Conservation (phyloP, 2,329 filamentous ascomycete genomes). For the Plectosphaerella plurivora region DNA sequence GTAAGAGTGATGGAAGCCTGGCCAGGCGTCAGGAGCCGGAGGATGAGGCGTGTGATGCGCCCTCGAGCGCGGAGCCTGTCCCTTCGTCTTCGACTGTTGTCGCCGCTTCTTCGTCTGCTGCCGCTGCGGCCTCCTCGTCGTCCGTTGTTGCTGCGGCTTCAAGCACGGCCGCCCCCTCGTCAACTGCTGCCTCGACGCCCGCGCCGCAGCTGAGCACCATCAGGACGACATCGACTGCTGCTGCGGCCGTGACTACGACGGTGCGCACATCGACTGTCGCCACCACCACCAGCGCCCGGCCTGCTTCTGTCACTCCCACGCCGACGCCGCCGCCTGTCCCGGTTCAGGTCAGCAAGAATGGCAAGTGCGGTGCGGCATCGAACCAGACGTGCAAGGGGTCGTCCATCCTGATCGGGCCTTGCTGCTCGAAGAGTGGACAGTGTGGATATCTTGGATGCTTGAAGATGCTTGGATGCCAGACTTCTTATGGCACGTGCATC, state of each 20-base stretch:
- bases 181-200: conserved; percentile 4
- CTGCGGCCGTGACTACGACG: neutral
- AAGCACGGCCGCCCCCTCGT: conserved; percentile 1
- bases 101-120: neutral
- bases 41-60: neutral
- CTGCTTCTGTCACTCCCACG: neutral
- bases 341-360: conserved; percentile 6
- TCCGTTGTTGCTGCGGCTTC: neutral
- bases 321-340: neutral
- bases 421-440: neutral
- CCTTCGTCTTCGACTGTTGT: neutral
- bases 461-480: neutral
- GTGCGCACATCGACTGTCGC: conserved; percentile 5
- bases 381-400: conserved; percentile 1
- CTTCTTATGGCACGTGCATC: too few relatives aligned
- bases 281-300: neutral
- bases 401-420: neutral
- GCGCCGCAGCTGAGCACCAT: neutral
- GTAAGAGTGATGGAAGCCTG: neutral
- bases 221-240: conserved; percentile 3
- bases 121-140: neutral
- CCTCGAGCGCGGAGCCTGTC: neutral
- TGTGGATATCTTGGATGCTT: neutral
- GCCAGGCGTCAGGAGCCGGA: neutral
- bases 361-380: conserved; percentile 1